These are phyloP conservation scores for Saussurea involucrata DNA, from an alignment of 129 eudicot species.

Conservation along the genomic window DNA sequence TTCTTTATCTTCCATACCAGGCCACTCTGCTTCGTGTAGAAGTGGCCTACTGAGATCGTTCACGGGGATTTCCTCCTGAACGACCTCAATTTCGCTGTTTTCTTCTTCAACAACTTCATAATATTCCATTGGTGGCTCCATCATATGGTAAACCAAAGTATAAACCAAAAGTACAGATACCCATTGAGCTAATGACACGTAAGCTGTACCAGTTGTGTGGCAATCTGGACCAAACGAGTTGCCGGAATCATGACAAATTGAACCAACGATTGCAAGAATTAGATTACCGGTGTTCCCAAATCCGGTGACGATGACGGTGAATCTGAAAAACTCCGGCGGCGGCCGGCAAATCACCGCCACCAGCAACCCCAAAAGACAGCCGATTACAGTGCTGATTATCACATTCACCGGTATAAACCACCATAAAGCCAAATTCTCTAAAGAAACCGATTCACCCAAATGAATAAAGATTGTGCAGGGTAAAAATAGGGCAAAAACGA, in stretches of 20 bases:
- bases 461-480: constrained; percentile 82
- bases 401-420: constrained; percentile 91
- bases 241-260: constrained; percentile 53
- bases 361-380: constrained; percentile 57
- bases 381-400: constrained; percentile 53
- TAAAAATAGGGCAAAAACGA: constrained; percentile 74
- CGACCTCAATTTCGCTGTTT: constrained; percentile 53
- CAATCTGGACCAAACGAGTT: constrained; percentile 60
- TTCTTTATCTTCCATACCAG: constrained; percentile 83
- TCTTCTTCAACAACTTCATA: constrained; percentile 58
- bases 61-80: constrained; percentile 23
- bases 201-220: constrained; percentile 54
- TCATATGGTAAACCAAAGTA: constrained; percentile 90
- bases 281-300: constrained; percentile 90
- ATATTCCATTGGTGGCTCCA: constrained; percentile 88
- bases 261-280: constrained; percentile 65
- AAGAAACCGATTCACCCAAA: constrained; percentile 65
- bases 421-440: constrained; percentile 55
- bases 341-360: constrained; percentile 72
- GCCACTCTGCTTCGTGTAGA: constrained; percentile 95
- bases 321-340: constrained; percentile 74
- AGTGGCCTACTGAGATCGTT: constrained; percentile 67
- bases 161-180: constrained; percentile 70
- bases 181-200: constrained; percentile 87
- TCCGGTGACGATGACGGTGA: constrained; percentile 69